A percentile compares a stretch with the other conserved stretches of the same genome.
Conservation (phyloP, 768 basidiomycete species). For the Lactarius quietus region DNA sequence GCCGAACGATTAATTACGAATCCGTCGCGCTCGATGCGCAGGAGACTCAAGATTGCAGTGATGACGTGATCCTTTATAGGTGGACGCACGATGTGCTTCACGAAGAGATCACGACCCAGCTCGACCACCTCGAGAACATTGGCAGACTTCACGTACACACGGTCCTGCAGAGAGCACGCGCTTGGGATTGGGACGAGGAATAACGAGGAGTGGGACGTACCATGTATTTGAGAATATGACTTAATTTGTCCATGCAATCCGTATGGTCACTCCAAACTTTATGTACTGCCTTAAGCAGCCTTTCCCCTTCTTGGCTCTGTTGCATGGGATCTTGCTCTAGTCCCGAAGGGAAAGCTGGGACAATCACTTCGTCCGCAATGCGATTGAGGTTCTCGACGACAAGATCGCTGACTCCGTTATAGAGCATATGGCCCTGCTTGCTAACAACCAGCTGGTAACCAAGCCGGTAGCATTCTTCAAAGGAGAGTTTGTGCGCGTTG, state of each 20-base stretch:
- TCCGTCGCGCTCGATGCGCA: conserved; percentile 89
- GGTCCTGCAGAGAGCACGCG: conserved; percentile 59
- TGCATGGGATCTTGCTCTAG: conserved; percentile 64
- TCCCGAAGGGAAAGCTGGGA: conserved; percentile 80
- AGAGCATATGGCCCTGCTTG: conserved; percentile 80
- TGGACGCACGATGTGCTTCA: conserved; percentile 70
- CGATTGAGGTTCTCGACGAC: conserved; percentile 79
- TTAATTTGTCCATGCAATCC: conserved; percentile 81
- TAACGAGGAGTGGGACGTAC: conserved; percentile 40
- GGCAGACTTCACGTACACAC: conserved; percentile 75
- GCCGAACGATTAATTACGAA: conserved; percentile 88
- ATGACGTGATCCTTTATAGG: conserved; percentile 84
- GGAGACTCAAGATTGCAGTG: conserved; percentile 77
- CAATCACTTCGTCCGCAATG: conserved; percentile 70
- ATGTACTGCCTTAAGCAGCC: conserved; percentile 76
- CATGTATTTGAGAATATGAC: conserved; percentile 95
- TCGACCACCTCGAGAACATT: conserved; percentile 77
- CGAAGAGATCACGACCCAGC: conserved; percentile 78
- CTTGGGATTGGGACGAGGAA: conserved; percentile 22
- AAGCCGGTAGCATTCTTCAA: conserved; percentile 91
- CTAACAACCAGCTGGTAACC: conserved; percentile 92
- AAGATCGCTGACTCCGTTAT: conserved; percentile 77
- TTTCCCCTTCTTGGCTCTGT: conserved; percentile 78
- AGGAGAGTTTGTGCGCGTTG: conserved; percentile 84
- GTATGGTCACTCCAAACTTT: conserved; percentile 94